A percentile compares a stretch with the other conserved stretches of the same genome.
Evolutionary conservation across 345 rosid genomes (phyloP).

Genomic region (Brassica incana): DNA sequence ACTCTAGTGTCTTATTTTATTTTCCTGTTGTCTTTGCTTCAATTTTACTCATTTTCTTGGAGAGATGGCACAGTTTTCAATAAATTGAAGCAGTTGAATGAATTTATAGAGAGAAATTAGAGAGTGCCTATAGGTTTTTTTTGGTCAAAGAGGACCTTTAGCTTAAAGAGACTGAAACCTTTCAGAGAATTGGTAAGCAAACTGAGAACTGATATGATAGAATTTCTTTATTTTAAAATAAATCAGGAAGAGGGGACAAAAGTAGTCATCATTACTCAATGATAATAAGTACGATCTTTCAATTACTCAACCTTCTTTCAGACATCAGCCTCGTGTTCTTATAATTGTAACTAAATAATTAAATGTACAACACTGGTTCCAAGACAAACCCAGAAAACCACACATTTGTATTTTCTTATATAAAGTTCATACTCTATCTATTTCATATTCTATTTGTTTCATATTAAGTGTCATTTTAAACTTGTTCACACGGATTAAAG

Average conservation of each 20-base stretch:
- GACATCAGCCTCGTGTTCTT: constrained; percentile 71
- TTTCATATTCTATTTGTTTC: no score
- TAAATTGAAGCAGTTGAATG: constrained; percentile 45
- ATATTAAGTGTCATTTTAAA: no score
- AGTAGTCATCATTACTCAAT: constrained; percentile 83
- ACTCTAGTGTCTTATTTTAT: constrained; percentile 9
- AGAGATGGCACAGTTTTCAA: constrained; percentile 45
- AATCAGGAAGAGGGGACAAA: constrained; percentile 37
- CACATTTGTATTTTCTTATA: background rate
- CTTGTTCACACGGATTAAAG: no score
- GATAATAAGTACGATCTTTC: constrained; percentile 43
- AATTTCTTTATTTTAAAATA: constrained; percentile 5
- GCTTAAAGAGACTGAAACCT: constrained; percentile 45
- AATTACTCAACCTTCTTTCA: constrained; percentile 49
- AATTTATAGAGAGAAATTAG: constrained; percentile 27
- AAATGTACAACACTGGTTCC: constrained; percentile 35
- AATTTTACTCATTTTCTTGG: constrained; percentile 6
- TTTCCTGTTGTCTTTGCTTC: constrained; percentile 26
- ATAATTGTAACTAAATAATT: constrained; percentile 21
- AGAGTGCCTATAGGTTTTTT: background rate
- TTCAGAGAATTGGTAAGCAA: constrained; percentile 43
- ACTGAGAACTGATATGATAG: constrained; percentile 28
- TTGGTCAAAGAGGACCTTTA: constrained; percentile 7
- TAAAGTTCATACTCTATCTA: no score
- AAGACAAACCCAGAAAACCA: constrained; percentile 27